These are phyloP conservation scores for Beta lomatogona DNA, from an alignment of 179 eudicot genomes.

Conservation along the genomic window DNA sequence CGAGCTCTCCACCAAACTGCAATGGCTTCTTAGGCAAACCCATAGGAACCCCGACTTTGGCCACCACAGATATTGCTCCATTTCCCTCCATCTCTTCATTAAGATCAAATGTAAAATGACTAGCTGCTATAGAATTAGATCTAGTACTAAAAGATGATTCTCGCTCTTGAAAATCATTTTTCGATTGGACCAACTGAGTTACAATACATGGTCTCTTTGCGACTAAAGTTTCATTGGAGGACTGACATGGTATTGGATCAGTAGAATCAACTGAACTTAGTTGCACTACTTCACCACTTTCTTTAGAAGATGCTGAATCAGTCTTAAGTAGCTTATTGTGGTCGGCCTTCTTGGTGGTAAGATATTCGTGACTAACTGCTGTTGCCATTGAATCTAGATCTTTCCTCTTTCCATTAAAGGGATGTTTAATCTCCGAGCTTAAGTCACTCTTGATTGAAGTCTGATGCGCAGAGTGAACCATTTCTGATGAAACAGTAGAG, in stretches of 20 bases:
- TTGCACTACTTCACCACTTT: slow-evolving; percentile 24
- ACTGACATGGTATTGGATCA: slow-evolving; percentile 22
- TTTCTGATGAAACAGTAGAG: slow-evolving; percentile 36
- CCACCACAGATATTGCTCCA: slow-evolving; percentile 49
- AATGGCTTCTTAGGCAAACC: slow-evolving; percentile 47
- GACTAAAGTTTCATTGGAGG: slow-evolving; percentile 19
- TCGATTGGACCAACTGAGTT: slow-evolving; percentile 26
- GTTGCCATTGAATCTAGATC: slow-evolving; percentile 16
- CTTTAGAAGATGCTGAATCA: slow-evolving; percentile 49
- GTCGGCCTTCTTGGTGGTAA: not conserved
- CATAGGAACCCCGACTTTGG: slow-evolving; percentile 52
- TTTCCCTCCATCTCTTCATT: slow-evolving; percentile 39
- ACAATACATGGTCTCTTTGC: slow-evolving; percentile 22
- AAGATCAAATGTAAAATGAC: slow-evolving; percentile 44
- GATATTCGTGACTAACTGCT: slow-evolving; percentile 15
- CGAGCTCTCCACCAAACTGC: slow-evolving; percentile 59
- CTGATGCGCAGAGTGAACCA: slow-evolving; percentile 23
- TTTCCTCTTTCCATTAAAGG: slow-evolving; percentile 22
- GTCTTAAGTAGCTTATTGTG: slow-evolving; percentile 35
- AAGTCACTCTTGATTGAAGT: slow-evolving; percentile 39
- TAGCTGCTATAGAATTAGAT: slow-evolving; percentile 12
- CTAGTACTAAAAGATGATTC: slow-evolving; percentile 29
- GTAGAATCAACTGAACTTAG: slow-evolving; percentile 35
- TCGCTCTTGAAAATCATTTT: slow-evolving; percentile 14
- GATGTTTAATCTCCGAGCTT: slow-evolving; percentile 33